Conservation (phyloP, 2,329 filamentous ascomycete genomes). For the Simplicillium sp. region DNA sequence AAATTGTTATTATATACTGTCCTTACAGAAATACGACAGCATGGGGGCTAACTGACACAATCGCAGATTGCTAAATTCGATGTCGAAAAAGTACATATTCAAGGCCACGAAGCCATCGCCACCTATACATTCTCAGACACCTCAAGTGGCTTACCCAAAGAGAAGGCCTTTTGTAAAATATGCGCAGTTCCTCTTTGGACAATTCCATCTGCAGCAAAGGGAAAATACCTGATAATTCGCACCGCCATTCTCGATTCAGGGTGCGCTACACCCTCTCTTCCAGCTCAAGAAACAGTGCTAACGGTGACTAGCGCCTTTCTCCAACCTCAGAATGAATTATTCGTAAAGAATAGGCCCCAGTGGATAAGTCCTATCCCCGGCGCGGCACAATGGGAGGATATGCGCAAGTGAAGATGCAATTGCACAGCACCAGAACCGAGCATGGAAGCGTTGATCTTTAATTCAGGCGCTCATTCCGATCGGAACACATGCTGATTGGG, state of each 20-base stretch:
- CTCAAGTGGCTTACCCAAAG: conserved; percentile 13
- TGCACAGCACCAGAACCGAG: too few relatives aligned
- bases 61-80: conserved; percentile 18
- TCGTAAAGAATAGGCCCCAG: conserved; percentile 14
- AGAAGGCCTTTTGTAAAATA: conserved; percentile 15
- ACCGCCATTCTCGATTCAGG: conserved; percentile 13
- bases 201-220: conserved; percentile 14
- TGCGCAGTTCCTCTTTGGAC: conserved; percentile 19
- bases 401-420: conserved; percentile 12
- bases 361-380: conserved; percentile 13
- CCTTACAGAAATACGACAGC: background rate
- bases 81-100: conserved; percentile 7
- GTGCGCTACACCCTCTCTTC: conserved; percentile 6
- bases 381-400: conserved; percentile 16
- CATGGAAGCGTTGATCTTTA: too few relatives aligned
- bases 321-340: conserved; percentile 16
- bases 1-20: conserved; percentile 6
- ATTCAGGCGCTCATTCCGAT: too few relatives aligned
- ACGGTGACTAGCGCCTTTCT: conserved; percentile 8
- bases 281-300: conserved; percentile 1
- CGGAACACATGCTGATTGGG: too few relatives aligned
- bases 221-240: conserved; percentile 13
- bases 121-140: conserved; percentile 13
- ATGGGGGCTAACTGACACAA: background rate
- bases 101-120: conserved; percentile 4